Conservation (phyloP, 2,329 filamentous ascomycete species). For the Trichoderma sp. region DNA sequence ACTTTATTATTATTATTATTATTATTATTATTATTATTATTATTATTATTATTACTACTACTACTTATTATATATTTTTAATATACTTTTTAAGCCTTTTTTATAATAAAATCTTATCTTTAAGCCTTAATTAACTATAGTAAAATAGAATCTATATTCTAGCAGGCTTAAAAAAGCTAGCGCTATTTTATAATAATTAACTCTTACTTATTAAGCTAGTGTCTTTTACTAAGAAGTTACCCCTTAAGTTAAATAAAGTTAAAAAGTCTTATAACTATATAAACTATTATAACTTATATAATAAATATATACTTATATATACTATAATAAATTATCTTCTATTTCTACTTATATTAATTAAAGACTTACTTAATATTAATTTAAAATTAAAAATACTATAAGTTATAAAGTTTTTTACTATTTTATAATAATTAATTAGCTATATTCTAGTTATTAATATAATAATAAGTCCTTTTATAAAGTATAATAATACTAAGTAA, state of each 20-base stretch:
- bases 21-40: too few relatives aligned
- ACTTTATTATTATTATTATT: not conserved
- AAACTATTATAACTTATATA: not conserved
- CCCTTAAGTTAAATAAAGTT: not conserved
- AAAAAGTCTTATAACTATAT: not conserved
- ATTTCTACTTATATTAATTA: not conserved
- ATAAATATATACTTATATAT: not conserved
- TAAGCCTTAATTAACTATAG: not conserved
- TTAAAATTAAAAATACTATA: too few relatives aligned
- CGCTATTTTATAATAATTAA: not conserved
- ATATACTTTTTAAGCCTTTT: not conserved
- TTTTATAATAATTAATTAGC: too few relatives aligned
- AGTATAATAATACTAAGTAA: too few relatives aligned
- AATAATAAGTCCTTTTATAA: too few relatives aligned
- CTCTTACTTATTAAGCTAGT: not conserved
- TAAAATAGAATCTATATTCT: not conserved
- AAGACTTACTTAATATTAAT: too few relatives aligned
- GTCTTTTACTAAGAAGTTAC: not conserved
- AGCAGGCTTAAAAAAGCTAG: not conserved
- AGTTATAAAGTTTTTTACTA: too few relatives aligned
- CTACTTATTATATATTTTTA: not conserved
- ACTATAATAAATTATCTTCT: not conserved
- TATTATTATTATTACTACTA: not conserved
- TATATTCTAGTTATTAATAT: too few relatives aligned
- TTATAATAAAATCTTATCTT: not conserved